Conservation (phyloP, 768 basidiomycete genomes). For the Mycena venus region DNA sequence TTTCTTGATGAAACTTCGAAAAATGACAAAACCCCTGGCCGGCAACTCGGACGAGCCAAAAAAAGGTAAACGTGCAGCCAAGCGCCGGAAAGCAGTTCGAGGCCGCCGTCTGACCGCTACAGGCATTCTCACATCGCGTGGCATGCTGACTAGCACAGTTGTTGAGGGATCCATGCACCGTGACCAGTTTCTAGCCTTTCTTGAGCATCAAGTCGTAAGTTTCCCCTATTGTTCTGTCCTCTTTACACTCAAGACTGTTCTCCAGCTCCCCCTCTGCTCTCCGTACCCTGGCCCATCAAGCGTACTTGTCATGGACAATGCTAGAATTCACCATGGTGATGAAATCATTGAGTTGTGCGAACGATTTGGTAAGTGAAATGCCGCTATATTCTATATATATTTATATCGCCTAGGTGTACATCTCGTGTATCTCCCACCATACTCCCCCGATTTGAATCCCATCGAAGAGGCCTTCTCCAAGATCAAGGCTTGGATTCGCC, state of each 20-base stretch:
- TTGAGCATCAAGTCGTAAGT: constrained; percentile 2
- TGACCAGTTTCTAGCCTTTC: too few species aligned
- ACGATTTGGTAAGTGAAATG: constrained; percentile 4
- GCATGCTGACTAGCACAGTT: neutral
- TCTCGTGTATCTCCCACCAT: constrained; percentile 50
- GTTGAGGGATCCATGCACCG: too few species aligned
- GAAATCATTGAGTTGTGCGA: neutral
- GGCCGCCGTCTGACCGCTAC: neutral
- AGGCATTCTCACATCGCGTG: neutral
- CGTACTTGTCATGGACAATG: too few species aligned
- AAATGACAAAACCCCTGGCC: constrained; percentile 40
- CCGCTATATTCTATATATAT: neutral
- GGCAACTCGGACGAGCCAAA: neutral
- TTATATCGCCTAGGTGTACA: constrained; percentile 34
- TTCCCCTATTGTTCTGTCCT: neutral
- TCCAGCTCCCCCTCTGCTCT: constrained; percentile 3
- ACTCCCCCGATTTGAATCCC: constrained; percentile 56
- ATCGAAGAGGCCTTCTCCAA: too few species aligned
- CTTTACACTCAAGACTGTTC: neutral
- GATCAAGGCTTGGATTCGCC: constrained; percentile 46
- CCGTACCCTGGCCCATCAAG: too few species aligned
- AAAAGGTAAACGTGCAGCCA: constrained; percentile 8
- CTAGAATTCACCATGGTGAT: too few species aligned
- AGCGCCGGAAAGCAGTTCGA: neutral
- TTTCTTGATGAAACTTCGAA: constrained; percentile 53